phyloP scores from a whole-genome alignment of 345 rosid genomes.

The Aegle marmelos region DNA sequence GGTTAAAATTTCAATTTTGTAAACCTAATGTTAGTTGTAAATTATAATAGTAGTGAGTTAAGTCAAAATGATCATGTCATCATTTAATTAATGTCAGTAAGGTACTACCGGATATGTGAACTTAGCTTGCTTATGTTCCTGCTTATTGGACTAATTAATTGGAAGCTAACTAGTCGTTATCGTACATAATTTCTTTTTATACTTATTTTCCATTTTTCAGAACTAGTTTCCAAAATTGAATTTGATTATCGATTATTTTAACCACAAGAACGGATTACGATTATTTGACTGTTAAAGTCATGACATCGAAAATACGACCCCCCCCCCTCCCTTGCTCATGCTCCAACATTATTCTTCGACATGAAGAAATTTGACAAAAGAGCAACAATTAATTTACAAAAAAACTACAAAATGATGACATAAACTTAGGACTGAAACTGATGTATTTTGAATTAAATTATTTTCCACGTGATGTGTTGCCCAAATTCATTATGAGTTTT shows the following conservation, averaged over 20 bases:
- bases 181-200: too few relatives aligned
- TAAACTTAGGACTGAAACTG: not conserved
- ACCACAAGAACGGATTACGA: not conserved
- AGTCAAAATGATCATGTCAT: conserved; percentile 14
- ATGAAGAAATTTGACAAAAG: not conserved
- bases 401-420: not conserved
- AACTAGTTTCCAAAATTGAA: not conserved
- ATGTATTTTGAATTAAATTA: not conserved
- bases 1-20: conserved; percentile 30
- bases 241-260: not conserved
- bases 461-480: not conserved
- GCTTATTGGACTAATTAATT: not conserved
- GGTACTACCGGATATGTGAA: not conserved
- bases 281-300: not conserved
- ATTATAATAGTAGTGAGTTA: not conserved
- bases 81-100: not conserved
- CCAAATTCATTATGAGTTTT: too few relatives aligned
- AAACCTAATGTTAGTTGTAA: conserved; percentile 4
- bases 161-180: not conserved
- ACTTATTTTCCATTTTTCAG: too few relatives aligned
- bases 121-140: not conserved
- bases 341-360: not conserved
- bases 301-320: not conserved
- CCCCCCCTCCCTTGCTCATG: not conserved
- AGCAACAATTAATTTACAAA: not conserved